These are phyloP conservation scores for Alternaria atra DNA, from an alignment of 2,329 filamentous ascomycete species.

Conservation along the genomic window DNA sequence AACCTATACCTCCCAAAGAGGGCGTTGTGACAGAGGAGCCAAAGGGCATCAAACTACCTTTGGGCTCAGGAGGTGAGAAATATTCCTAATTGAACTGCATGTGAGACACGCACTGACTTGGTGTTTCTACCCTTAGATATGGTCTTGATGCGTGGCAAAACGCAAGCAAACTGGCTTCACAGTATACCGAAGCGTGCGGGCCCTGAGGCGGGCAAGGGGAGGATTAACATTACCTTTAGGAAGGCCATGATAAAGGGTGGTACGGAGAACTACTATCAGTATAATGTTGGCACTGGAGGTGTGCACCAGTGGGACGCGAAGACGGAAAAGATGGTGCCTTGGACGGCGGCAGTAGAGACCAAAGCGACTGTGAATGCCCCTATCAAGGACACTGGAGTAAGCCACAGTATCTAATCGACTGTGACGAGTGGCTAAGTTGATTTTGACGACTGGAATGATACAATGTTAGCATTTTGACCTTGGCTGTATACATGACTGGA, in stretches of 20 bases:
- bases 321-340: slow-evolving; percentile 61
- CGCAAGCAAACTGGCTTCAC: slow-evolving; percentile 78
- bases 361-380: neutral
- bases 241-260: slow-evolving; percentile 74
- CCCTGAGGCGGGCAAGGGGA: slow-evolving; percentile 67
- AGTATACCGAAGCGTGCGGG: slow-evolving; percentile 78
- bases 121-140: slow-evolving; percentile 62
- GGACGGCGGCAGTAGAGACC: slow-evolving; percentile 27
- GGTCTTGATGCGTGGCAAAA: slow-evolving; percentile 78
- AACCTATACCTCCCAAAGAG: slow-evolving; percentile 60
- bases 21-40: slow-evolving; percentile 47
- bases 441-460: neutral
- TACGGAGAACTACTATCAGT: slow-evolving; percentile 84
- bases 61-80: slow-evolving; percentile 63
- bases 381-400: neutral
- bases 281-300: slow-evolving; percentile 77
- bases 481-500: neutral
- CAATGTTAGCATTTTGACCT: neutral
- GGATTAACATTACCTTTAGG: slow-evolving; percentile 80
- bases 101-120: too few species aligned
- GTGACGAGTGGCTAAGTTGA: neutral
- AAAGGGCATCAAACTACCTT: slow-evolving; percentile 59
- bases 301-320: slow-evolving; percentile 73
- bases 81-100: too few species aligned
- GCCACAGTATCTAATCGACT: neutral